These are phyloP conservation scores for Chenopodium quinoa DNA, from an alignment of 148 eudicot genomes.

Conservation along the genomic window DNA sequence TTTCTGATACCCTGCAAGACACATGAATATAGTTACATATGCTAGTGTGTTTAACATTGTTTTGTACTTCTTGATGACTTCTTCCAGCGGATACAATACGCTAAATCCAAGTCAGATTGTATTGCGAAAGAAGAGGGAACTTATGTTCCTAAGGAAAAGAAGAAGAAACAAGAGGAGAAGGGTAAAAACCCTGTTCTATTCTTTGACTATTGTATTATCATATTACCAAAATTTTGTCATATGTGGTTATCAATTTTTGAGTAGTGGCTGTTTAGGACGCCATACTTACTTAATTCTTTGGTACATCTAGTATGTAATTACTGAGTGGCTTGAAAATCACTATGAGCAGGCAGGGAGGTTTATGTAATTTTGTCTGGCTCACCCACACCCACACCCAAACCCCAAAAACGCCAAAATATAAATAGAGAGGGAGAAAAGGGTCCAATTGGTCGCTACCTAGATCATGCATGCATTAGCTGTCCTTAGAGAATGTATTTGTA, in stretches of 20 bases:
- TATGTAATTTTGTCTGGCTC: neutral
- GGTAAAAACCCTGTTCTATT: constrained; percentile 31
- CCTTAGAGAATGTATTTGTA: neutral
- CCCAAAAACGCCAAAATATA: neutral
- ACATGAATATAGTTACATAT: neutral
- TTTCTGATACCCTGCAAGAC: neutral
- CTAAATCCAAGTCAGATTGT: constrained; percentile 89
- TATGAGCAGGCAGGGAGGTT: neutral
- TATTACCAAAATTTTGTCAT: neutral
- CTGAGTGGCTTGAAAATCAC: neutral
- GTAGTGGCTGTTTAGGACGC: neutral
- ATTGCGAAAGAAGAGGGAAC: constrained; percentile 84
- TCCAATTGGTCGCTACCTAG: neutral
- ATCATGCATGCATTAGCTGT: neutral
- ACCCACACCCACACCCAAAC: neutral
- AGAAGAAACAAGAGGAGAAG: constrained; percentile 90
- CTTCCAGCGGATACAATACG: constrained; percentile 89
- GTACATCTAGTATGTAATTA: too few relatives aligned
- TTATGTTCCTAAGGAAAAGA: constrained; percentile 58
- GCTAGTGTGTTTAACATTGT: neutral
- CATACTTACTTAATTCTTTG: neutral
- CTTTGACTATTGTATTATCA: neutral
- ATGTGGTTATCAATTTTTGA: neutral
- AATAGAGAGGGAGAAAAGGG: neutral
- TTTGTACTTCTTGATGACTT: neutral